These are phyloP conservation scores for Scheffersomyces lignosus DNA, from an alignment of 805 yeast species.

Conservation along the genomic window DNA sequence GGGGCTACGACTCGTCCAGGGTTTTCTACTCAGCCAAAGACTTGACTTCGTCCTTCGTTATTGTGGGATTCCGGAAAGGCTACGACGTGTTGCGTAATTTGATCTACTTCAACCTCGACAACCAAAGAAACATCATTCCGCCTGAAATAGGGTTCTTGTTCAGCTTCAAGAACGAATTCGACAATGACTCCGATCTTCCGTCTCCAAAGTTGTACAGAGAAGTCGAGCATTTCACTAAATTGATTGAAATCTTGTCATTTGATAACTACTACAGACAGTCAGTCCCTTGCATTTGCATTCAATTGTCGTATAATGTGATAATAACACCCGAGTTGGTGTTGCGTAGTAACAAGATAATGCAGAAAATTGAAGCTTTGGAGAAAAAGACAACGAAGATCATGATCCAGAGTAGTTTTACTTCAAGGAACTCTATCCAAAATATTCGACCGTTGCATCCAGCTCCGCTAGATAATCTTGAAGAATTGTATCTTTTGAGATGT, in stretches of 20 bases:
- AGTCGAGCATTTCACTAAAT: constrained; percentile 10
- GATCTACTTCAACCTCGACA: constrained; percentile 6
- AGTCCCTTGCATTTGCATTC: constrained; percentile 9
- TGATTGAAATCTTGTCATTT: constrained; percentile 14
- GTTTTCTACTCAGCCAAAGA: constrained; percentile 6
- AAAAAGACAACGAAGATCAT: constrained; percentile 10
- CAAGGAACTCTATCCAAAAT: background rate
- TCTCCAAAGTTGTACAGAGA: constrained; percentile 4
- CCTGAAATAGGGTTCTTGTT: constrained; percentile 4
- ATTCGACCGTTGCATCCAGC: constrained; percentile 5
- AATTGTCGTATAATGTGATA: constrained; percentile 8
- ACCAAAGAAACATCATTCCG: constrained; percentile 4
- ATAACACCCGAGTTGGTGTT: constrained; percentile 1
- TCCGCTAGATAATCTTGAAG: constrained; percentile 6
- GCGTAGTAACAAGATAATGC: constrained; percentile 8
- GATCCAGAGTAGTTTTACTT: constrained; percentile 6
- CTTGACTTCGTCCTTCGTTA: constrained; percentile 3
- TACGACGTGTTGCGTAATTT: constrained; percentile 7
- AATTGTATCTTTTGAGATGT: constrained; percentile 13
- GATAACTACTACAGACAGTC: constrained; percentile 12
- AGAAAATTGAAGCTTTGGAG: constrained; percentile 8
- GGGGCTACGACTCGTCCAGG: constrained; percentile 2
- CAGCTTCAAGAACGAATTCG: constrained; percentile 1
- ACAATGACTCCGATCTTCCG: constrained; percentile 2
- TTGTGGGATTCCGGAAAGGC: constrained; percentile 10